Evolutionary conservation across 2,329 filamentous ascomycete species (phyloP).

Genomic region (Fusarium robinianum): DNA sequence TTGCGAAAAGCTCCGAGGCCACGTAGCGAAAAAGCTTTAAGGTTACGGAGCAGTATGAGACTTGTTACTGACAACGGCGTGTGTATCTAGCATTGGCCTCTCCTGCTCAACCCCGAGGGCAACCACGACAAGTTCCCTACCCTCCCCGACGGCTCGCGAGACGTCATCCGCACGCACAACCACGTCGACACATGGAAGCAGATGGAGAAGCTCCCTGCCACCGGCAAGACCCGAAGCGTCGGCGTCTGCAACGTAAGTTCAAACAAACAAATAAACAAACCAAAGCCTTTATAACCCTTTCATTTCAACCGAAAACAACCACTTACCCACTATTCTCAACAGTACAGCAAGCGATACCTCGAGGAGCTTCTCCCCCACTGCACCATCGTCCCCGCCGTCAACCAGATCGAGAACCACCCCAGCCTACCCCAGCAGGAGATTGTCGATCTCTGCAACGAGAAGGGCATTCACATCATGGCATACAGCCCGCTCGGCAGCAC

Average conservation of each 20-base stretch:
- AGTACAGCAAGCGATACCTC: slow-evolving; percentile 61
- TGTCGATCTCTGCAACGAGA: slow-evolving; percentile 67
- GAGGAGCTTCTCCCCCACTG: slow-evolving; percentile 56
- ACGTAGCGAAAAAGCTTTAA: no score
- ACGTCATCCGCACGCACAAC: slow-evolving; percentile 70
- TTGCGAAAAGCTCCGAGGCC: background rate
- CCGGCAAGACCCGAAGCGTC: slow-evolving; percentile 60
- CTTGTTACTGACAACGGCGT: background rate
- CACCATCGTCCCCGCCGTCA: slow-evolving; percentile 65
- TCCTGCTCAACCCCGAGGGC: slow-evolving; percentile 79
- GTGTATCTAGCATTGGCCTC: slow-evolving; percentile 70
- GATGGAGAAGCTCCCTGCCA: slow-evolving; percentile 68
- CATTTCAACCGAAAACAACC: slow-evolving; percentile 1
- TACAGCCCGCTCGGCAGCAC: slow-evolving; percentile 71
- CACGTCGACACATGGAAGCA: slow-evolving; percentile 79
- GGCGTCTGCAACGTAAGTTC: slow-evolving; percentile 60
- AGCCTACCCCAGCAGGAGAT: slow-evolving; percentile 73
- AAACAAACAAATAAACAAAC: no score
- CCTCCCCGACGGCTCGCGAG: slow-evolving; percentile 71
- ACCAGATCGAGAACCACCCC: slow-evolving; percentile 77
- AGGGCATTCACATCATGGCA: slow-evolving; percentile 73
- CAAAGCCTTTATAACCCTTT: background rate
- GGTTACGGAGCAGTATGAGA: no score
- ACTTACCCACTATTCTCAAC: background rate
- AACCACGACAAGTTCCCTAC: slow-evolving; percentile 78